phyloP scores from a whole-genome alignment of 768 basidiomycete species.

The Neoboletus brunneissimus region DNA sequence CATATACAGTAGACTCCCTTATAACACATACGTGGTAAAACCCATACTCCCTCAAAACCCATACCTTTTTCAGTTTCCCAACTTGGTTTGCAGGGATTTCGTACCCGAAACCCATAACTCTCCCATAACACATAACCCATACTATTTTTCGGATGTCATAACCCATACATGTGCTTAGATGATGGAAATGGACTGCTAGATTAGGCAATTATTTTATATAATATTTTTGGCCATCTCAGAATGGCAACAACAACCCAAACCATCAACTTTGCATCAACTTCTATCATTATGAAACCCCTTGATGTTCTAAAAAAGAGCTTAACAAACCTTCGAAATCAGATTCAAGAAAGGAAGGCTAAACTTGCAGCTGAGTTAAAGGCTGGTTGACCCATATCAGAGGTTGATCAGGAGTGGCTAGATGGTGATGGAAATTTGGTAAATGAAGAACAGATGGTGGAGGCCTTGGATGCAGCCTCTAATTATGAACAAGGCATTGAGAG shows the following conservation, averaged over 20 bases:
- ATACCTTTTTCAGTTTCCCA: neutral
- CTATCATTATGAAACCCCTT: conserved; percentile 9
- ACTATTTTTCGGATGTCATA: neutral
- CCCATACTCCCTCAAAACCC: neutral
- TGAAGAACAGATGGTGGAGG: neutral
- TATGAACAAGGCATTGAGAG: conserved; percentile 8
- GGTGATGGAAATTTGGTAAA: conserved; percentile 1
- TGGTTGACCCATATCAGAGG: conserved; percentile 8
- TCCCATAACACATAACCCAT: conserved; percentile 5
- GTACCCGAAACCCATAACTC: neutral
- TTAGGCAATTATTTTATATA: neutral
- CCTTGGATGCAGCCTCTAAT: neutral
- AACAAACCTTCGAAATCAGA: conserved; percentile 6
- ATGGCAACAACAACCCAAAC: neutral
- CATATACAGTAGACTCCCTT: neutral
- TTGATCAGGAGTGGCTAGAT: conserved; percentile 23
- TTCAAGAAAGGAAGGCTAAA: conserved; percentile 4
- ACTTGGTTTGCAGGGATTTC: neutral
- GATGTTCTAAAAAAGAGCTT: conserved; percentile 19
- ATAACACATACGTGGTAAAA: neutral
- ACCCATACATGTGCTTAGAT: conserved; percentile 3
- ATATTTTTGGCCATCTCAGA: neutral
- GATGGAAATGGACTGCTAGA: neutral
- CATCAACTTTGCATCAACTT: conserved; percentile 7
- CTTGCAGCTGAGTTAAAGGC: conserved; percentile 6